Conservation (phyloP, 257 asterid species). For the Nemophila menziesii region DNA sequence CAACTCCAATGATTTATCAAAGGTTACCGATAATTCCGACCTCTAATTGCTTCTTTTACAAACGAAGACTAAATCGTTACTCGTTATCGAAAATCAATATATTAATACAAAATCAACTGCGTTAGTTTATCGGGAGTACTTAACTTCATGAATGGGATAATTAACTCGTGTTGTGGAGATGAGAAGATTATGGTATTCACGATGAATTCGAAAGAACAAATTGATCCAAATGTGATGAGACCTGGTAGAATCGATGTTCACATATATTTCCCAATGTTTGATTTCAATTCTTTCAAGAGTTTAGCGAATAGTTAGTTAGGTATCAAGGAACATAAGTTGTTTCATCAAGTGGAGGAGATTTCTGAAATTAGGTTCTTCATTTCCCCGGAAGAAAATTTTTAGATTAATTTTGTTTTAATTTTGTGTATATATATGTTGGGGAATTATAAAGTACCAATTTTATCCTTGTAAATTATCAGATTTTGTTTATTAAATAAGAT, state of each 20-base stretch:
- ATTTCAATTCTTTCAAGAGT: slow-evolving; percentile 40
- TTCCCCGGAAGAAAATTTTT: too few species aligned
- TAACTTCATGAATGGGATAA: slow-evolving; percentile 59
- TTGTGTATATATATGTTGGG: too few species aligned
- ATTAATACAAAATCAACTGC: slow-evolving; percentile 21
- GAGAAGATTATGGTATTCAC: slow-evolving; percentile 54
- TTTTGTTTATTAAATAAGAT: too few species aligned
- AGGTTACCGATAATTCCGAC: slow-evolving; percentile 35
- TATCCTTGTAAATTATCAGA: too few species aligned
- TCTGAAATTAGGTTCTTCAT: slow-evolving; percentile 62
- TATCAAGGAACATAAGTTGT: slow-evolving; percentile 44
- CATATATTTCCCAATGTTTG: slow-evolving; percentile 40
- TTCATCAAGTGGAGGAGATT: slow-evolving; percentile 52
- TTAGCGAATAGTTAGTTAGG: slow-evolving; percentile 44
- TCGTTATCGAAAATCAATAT: slow-evolving; percentile 45
- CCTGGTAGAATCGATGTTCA: slow-evolving; percentile 59
- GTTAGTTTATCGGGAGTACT: slow-evolving; percentile 34
- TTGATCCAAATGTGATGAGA: slow-evolving; percentile 37
- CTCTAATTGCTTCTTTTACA: slow-evolving; percentile 38
- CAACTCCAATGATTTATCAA: slow-evolving; percentile 34
- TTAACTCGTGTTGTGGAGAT: slow-evolving; percentile 27
- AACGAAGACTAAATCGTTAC: slow-evolving; percentile 34
- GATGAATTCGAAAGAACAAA: slow-evolving; percentile 39
- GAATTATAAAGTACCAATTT: too few species aligned
- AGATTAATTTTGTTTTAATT: too few species aligned